Base-by-base conservation (phyloP, 2,329 filamentous ascomycete genomes). In the Ceratocystis ficicola region DNA sequence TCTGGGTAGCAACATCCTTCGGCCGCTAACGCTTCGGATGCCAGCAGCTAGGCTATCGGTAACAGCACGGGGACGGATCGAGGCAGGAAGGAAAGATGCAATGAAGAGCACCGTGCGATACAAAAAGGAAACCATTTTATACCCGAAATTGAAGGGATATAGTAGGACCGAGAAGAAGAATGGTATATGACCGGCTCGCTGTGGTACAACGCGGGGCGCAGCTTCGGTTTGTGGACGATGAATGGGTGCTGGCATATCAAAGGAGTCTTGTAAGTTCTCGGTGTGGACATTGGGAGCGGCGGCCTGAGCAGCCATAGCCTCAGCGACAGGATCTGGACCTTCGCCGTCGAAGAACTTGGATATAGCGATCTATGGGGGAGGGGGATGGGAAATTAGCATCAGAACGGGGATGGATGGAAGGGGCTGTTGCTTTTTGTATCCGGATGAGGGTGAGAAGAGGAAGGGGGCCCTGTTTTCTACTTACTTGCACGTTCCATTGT, bases 261-360 rank as follows among this genome's bases (percentile, higher is more conserved):
- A 76, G 70, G 80, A 84, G 69, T 86, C 80, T 72, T 87, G 82
- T 60, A 95, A 80, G 68, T 89, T 95, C 72, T 95, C 88, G 70
- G 87, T 84, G 69, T 89, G 81, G 15, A 80, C 77, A 67, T 84
- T 77, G 69, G 83, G 79, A 60, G 84, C 83, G 20, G 87, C 86
- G n/a, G 80, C 76, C 68, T 86, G 80, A 6, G 82, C 80, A 62
- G 86, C 82, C 63, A 86, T 81, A 67, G 89, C 89, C 77, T 94
- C 90, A 67, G 88, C 87, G 20, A 93, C 78, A 12, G 85, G 87
- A 73, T 95, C 90, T 62, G 90, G 83, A 2, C 87, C 87, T 77
- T 97, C 94, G 70, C 94, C 94, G 72, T 99, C 94, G 74, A 96
- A 99, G 83, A 97, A 97, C 73, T 95, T 95, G 70, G 94, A 85